Percentiles rank a stretch among this genome's conserved stretches.
These are phyloP conservation scores for Boletus mariae DNA, from an alignment of 1,284 basidiomycete species.

Conservation along the genomic window DNA sequence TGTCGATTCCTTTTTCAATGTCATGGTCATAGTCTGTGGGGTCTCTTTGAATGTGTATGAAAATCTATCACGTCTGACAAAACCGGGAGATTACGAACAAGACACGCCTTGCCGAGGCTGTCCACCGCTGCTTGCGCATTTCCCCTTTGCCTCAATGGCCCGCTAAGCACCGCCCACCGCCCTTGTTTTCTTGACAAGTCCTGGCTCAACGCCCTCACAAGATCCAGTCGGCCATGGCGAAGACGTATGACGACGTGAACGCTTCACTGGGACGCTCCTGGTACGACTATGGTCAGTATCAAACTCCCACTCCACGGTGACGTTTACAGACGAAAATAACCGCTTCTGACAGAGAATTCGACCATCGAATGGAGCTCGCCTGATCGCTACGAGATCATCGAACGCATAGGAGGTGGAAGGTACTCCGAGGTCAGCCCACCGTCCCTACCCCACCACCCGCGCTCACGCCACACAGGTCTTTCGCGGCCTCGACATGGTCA, in stretches of 20 bases:
- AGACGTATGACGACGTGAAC: constrained; percentile 48
- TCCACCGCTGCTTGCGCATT: constrained; percentile 7
- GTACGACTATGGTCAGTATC: constrained; percentile 49
- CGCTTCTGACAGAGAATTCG: constrained; percentile 53
- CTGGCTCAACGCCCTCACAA: constrained; percentile 4
- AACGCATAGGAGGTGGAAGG: constrained; percentile 78
- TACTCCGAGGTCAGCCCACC: constrained; percentile 59
- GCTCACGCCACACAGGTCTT: constrained; percentile 57
- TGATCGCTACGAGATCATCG: constrained; percentile 78
- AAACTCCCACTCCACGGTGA: neutral
- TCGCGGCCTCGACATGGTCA: constrained; percentile 78
- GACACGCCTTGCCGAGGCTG: constrained; percentile 24
- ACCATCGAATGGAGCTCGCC: constrained; percentile 73
- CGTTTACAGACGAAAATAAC: constrained; percentile 2
- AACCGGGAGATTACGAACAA: neutral
- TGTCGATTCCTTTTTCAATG: constrained; percentile 11
- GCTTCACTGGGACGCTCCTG: constrained; percentile 42
- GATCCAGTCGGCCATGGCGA: constrained; percentile 40
- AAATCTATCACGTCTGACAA: no score
- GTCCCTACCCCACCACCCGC: neutral
- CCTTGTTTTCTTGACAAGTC: constrained; percentile 16
- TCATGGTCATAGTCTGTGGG: constrained; percentile 18
- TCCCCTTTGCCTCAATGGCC: constrained; percentile 29
- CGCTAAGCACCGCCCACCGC: constrained; percentile 15
- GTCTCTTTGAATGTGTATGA: neutral